Conservation (phyloP, 305 asterid genomes). For the Nicotiana rustica region DNA sequence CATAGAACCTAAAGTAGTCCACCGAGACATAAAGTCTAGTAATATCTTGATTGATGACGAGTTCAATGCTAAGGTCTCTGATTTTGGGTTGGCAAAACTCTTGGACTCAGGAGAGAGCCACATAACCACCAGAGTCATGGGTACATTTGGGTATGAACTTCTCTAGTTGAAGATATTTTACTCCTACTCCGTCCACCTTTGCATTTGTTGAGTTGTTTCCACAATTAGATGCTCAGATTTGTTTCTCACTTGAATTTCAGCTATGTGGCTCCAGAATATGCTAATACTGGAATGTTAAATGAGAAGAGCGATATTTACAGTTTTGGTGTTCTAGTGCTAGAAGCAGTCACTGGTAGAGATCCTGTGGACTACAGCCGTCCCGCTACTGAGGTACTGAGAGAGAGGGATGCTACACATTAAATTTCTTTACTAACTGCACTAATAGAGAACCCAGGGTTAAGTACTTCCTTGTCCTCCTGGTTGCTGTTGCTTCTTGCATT, state of each 20-base stretch:
- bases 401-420: neutral
- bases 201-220: neutral
- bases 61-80: conserved; percentile 92
- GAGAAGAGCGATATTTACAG: conserved; percentile 96
- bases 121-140: conserved; percentile 98
- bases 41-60: conserved; percentile 85
- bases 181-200: neutral
- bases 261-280: conserved; percentile 98
- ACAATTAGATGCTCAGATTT: neutral
- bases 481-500: neutral
- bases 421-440: conserved; percentile 10
- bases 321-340: conserved; percentile 88
- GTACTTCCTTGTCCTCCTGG: neutral
- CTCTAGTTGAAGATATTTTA: conserved; percentile 7
- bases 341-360: conserved; percentile 90
- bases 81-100: conserved; percentile 98
- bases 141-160: conserved; percentile 86
- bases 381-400: conserved; percentile 66
- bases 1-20: conserved; percentile 95
- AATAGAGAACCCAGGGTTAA: neutral
- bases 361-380: conserved; percentile 97
- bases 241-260: conserved; percentile 54
- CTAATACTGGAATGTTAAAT: conserved; percentile 89
- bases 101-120: conserved; percentile 95
- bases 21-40: conserved; percentile 98